phyloP scores from a whole-genome alignment of 108 stramenopile species.

The Stephanodiscus triporus region DNA sequence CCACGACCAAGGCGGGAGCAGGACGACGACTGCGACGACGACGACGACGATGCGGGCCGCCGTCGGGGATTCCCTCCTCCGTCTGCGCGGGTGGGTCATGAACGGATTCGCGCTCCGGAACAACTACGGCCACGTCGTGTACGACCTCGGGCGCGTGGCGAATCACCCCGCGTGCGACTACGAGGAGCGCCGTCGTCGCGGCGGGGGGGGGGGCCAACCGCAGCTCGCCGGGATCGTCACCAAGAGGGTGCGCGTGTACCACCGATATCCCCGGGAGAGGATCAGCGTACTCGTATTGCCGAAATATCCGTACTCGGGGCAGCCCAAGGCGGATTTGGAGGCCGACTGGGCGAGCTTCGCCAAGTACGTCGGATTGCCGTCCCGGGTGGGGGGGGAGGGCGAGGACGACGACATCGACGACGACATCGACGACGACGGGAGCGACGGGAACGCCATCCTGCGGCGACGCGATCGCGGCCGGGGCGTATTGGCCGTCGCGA shows the following conservation, averaged over 20 bases:
- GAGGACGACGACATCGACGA: no score
- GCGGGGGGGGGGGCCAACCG: neutral
- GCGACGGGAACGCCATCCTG: neutral
- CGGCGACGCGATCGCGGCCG: conserved; percentile 34
- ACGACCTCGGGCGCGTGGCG: conserved; percentile 41
- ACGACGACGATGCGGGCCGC: neutral
- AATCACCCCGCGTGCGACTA: conserved; percentile 53
- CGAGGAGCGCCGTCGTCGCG: neutral
- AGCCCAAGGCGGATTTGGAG: conserved; percentile 74
- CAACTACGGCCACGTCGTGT: conserved; percentile 61
- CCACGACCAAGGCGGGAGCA: no score
- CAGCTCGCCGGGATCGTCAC: conserved; percentile 33
- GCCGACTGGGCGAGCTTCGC: conserved; percentile 60
- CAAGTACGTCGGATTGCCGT: conserved; percentile 20
- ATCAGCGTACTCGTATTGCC: conserved; percentile 61
- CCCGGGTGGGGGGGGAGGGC: conserved; percentile 28
- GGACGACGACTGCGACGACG: conserved; percentile 8
- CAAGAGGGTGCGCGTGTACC: conserved; percentile 70
- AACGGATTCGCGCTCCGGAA: conserved; percentile 31
- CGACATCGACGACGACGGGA: no score
- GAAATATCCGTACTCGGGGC: conserved; percentile 63
- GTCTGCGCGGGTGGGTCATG: conserved; percentile 10
- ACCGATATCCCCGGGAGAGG: conserved; percentile 68
- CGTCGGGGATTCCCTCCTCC: neutral
- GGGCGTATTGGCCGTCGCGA: conserved; percentile 31